Evolutionary conservation across 176 grass and related monocot genomes (phyloP).

Genomic region (Oryza meyeriana): DNA sequence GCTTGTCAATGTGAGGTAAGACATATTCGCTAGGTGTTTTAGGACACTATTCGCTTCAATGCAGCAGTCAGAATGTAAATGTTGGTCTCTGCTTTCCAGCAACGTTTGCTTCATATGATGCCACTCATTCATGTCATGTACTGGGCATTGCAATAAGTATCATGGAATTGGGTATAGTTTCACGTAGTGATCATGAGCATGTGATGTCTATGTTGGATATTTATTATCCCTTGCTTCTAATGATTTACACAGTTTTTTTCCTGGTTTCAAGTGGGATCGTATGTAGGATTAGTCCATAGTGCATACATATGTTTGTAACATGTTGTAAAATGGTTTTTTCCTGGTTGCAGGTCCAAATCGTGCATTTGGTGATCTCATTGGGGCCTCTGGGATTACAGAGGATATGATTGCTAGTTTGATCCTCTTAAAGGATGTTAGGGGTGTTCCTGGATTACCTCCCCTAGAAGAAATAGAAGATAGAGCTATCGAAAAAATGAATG

Average conservation of each 20-base stretch:
- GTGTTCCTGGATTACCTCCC: constrained; percentile 66
- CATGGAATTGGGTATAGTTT: neutral
- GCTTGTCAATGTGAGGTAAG: no score
- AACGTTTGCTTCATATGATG: constrained; percentile 8
- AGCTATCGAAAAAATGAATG: constrained; percentile 64
- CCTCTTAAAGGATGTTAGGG: constrained; percentile 78
- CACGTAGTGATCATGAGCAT: neutral
- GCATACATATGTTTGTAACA: neutral
- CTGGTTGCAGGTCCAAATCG: constrained; percentile 66
- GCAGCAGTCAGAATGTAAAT: neutral
- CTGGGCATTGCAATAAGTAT: neutral
- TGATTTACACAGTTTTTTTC: neutral
- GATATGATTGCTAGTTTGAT: constrained; percentile 94
- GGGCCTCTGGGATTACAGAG: constrained; percentile 71
- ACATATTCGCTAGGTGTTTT: neutral
- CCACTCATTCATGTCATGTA: neutral
- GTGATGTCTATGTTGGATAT: neutral
- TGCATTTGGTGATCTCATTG: constrained; percentile 86
- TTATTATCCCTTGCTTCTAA: neutral
- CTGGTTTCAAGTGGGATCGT: neutral
- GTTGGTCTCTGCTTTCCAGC: neutral
- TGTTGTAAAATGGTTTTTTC: neutral
- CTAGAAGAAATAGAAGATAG: constrained; percentile 80
- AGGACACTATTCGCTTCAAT: neutral
- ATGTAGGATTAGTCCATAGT: neutral